Evolutionary conservation across 805 yeast species (phyloP), one percentile per base, ranked within the genome.

Genomic region (Saccharomycopsis sp.): DNA sequence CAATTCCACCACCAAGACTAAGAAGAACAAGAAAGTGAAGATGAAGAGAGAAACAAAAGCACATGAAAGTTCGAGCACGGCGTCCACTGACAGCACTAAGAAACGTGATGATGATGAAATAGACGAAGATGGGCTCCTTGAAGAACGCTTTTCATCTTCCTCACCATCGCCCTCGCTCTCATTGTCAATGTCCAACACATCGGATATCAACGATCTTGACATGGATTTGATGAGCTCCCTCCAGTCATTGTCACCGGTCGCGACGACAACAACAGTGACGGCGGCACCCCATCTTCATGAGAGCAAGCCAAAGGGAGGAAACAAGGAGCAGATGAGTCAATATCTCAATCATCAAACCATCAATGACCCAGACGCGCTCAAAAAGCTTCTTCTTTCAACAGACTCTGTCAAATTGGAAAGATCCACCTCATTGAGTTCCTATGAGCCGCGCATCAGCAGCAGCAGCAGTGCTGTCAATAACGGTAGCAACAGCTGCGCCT

Each of bases 101-200:
- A 26, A 15, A 12, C 30, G 16, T 13, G 10, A 13, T 13, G 27
- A 9, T 25, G 27, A 25, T 25, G 12, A 15, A 19, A n/a, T n/a
- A n/a, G 13, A n/a, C 5, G 39, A 36, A 9, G 36, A 27, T 30
- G 45, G 41, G 12, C 13, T 34, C 20, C 21, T 39, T 15, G 38
- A 39, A 21, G 38, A 39, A 25, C 15, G 20, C 6, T 25, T 31
- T 21, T 15, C 20, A 4, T 27, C 41, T 4, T 19, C 31, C n/a
- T 44, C 48, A 2, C 48, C 48, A 4, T 41, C 45, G 4, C 48
- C 48, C 12, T 34, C 39, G 16, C 26, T 44, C 5, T 41, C 45
- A 7, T 20, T 44, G 13, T 36, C 48, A 9, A 32, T 34, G 29
- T 41, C 45, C 18, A 44, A 44, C 26, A 41, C 34, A 12, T 41